Conservation (phyloP, 306 rosid genomes). For the Sphenostylis stenocarpa region DNA sequence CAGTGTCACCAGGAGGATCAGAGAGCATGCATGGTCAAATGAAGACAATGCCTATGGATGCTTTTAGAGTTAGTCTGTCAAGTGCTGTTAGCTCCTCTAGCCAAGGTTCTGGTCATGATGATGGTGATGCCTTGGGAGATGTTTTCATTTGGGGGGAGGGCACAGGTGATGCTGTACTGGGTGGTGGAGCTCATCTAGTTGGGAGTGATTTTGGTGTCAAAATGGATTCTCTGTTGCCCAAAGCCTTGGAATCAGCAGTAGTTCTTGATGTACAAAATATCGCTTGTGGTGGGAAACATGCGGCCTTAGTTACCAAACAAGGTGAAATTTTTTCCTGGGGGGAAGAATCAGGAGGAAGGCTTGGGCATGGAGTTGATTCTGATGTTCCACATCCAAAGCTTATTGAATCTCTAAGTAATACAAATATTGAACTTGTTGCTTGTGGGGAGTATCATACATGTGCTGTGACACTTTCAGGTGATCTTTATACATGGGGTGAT, state of each 20-base stretch:
- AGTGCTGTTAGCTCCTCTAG: slow-evolving; percentile 99
- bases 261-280: slow-evolving; percentile 94
- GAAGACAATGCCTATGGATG: slow-evolving; percentile 91
- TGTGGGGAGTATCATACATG: slow-evolving; percentile 99
- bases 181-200: slow-evolving; percentile 85
- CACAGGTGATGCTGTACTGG: slow-evolving; percentile 89
- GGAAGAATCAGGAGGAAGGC: slow-evolving; percentile 98
- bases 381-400: slow-evolving; percentile 92
- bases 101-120: slow-evolving; percentile 99
- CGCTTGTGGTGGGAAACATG: slow-evolving; percentile 96
- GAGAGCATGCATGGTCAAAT: slow-evolving; percentile 90
- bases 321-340: slow-evolving; percentile 99
- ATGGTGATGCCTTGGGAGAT: slow-evolving; percentile 98
- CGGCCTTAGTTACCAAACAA: slow-evolving; percentile 95
- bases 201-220: slow-evolving; percentile 65
- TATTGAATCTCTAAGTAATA: slow-evolving; percentile 79
- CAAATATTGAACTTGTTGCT: slow-evolving; percentile 92
- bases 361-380: slow-evolving; percentile 98
- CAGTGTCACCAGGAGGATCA: slow-evolving; percentile 96
- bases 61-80: slow-evolving; percentile 94
- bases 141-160: slow-evolving; percentile 98
- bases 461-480: slow-evolving; percentile 97
- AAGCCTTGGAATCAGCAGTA: slow-evolving; percentile 92
- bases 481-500: slow-evolving; percentile 98
- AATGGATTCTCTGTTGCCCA: slow-evolving; percentile 86